phyloP scores from a whole-genome alignment of 2,329 filamentous ascomycete species.

The Diplocarpon mali region DNA sequence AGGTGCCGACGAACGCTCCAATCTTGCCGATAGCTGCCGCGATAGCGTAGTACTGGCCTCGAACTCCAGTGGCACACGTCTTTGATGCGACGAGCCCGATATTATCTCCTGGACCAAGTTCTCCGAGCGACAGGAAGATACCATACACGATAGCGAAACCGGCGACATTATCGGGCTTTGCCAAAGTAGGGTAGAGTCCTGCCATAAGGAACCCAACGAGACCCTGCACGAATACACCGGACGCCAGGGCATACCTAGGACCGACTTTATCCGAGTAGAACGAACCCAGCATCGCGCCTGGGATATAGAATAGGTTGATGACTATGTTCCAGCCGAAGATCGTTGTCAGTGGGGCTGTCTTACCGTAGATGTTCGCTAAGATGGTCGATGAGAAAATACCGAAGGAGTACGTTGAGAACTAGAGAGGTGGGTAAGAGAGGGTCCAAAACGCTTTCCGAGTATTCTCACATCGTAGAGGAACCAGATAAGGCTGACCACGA shows the following conservation, averaged over 20 bases:
- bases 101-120: slow-evolving; percentile 82
- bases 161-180: slow-evolving; percentile 53
- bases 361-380: slow-evolving; percentile 51
- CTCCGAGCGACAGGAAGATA: slow-evolving; percentile 66
- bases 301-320: slow-evolving; percentile 81
- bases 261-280: slow-evolving; percentile 70
- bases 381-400: slow-evolving; percentile 75
- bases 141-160: slow-evolving; percentile 73
- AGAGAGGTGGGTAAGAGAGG: slow-evolving; percentile 12
- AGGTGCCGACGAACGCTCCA: slow-evolving; percentile 76
- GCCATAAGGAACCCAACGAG: slow-evolving; percentile 84
- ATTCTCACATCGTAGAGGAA: slow-evolving; percentile 63
- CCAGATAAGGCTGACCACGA: slow-evolving; percentile 65
- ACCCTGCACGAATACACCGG: slow-evolving; percentile 62
- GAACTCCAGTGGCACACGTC: slow-evolving; percentile 77
- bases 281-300: slow-evolving; percentile 68
- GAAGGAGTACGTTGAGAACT: slow-evolving; percentile 77
- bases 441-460: neutral
- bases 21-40: slow-evolving; percentile 66
- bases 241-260: slow-evolving; percentile 60
- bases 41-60: slow-evolving; percentile 65
- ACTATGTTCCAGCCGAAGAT: slow-evolving; percentile 82
- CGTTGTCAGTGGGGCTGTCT: slow-evolving; percentile 54
- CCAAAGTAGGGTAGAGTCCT: slow-evolving; percentile 62
- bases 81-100: slow-evolving; percentile 82